Evolutionary conservation across 306 rosid species (phyloP).

Genomic region (Luffa aegyptiaca): DNA sequence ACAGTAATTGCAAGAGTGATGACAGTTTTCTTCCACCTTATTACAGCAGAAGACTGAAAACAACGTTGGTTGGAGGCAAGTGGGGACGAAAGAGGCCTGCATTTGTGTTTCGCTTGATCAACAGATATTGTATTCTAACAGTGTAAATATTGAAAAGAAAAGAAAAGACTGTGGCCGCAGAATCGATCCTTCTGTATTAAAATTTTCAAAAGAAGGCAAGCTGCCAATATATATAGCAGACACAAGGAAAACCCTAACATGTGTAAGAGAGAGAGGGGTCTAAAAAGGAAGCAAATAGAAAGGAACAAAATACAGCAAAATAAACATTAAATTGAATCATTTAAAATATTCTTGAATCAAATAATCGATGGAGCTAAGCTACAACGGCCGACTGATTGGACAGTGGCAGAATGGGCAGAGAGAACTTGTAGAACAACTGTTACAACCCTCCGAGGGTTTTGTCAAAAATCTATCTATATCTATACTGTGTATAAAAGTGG

Average conservation of each 20-base stretch:
- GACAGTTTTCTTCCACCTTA: neutral
- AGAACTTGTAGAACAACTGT: neutral
- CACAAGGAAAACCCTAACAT: too few relatives aligned
- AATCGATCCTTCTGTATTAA: too few relatives aligned
- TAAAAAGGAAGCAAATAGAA: too few relatives aligned
- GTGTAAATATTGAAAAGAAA: too few relatives aligned
- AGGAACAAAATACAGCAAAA: too few relatives aligned
- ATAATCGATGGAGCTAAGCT: neutral
- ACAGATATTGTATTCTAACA: neutral
- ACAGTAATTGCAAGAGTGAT: neutral
- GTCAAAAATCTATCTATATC: too few relatives aligned
- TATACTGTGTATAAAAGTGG: too few relatives aligned
- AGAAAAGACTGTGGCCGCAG: too few relatives aligned
- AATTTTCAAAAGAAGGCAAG: too few relatives aligned
- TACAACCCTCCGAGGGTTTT: neutral
- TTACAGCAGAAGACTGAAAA: neutral
- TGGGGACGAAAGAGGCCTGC: neutral
- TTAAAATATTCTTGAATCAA: neutral
- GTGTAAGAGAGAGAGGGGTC: too few relatives aligned
- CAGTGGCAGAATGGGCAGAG: neutral
- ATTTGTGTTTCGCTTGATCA: neutral
- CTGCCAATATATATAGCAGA: too few relatives aligned
- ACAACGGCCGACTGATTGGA: neutral
- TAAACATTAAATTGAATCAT: too few relatives aligned
- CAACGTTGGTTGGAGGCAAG: neutral